A percentile compares a stretch with the other conserved stretches of the same genome.
These are phyloP conservation scores for Mortierella sp. DNA, from an alignment of 371 early-diverging fungal genomes.

Conservation along the genomic window DNA sequence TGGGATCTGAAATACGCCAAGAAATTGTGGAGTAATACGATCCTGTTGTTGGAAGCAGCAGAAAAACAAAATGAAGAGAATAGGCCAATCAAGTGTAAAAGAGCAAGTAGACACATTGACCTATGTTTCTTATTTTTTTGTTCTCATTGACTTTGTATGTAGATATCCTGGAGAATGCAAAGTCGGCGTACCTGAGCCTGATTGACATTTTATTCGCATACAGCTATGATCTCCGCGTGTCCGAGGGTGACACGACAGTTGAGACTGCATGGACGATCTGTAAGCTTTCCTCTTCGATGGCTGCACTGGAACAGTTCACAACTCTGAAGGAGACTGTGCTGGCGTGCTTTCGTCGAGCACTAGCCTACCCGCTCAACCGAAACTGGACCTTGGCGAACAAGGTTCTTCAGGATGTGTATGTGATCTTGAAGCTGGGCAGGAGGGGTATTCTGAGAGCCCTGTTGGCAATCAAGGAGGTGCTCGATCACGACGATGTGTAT, in stretches of 20 bases:
- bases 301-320: constrained; percentile 83
- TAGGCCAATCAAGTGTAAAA: too few relatives aligned
- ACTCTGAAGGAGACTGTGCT: constrained; percentile 71
- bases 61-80: too few relatives aligned
- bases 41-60: too few relatives aligned
- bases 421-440: constrained; percentile 86
- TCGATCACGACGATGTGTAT: constrained; percentile 89
- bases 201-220: constrained; percentile 94
- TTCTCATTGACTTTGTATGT: not conserved
- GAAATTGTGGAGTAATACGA: too few relatives aligned
- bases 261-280: constrained; percentile 94
- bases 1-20: too few relatives aligned
- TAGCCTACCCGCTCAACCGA: constrained; percentile 90
- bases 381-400: constrained; percentile 77
- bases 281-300: constrained; percentile 82
- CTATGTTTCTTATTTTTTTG: too few relatives aligned
- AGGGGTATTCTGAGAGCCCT: constrained; percentile 84
- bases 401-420: constrained; percentile 83
- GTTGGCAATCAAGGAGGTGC: constrained; percentile 78
- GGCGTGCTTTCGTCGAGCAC: constrained; percentile 78
- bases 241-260: constrained; percentile 87
- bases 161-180: constrained; percentile 73
- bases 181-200: constrained; percentile 83
- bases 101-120: too few relatives aligned
- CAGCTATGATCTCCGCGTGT: constrained; percentile 86